Conservation (phyloP, 1,139 yeast species). For the Yamadazyma jaroonii region DNA sequence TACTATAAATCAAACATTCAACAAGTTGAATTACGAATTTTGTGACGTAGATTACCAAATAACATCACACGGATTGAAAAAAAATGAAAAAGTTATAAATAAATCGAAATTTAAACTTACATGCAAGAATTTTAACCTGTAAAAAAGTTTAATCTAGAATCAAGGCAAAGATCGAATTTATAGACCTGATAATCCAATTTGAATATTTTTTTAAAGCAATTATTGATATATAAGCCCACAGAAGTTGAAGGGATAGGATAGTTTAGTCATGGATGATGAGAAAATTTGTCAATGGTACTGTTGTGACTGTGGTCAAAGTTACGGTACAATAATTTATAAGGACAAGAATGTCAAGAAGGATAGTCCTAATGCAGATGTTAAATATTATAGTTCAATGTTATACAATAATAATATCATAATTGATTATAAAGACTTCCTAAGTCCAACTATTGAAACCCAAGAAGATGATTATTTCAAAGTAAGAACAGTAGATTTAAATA, state of each 20-base stretch:
- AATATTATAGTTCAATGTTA: slow-evolving; percentile 29
- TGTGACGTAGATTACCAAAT: no score
- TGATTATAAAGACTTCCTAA: slow-evolving; percentile 2
- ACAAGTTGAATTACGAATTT: no score
- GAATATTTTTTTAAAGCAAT: not conserved
- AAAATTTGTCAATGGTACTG: slow-evolving; percentile 54
- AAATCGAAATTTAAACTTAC: no score
- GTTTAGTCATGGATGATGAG: slow-evolving; percentile 10
- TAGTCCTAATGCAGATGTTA: slow-evolving; percentile 15
- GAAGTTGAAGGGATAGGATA: not conserved
- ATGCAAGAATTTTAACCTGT: no score
- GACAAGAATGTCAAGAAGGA: slow-evolving; percentile 13
- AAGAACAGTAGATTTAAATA: not conserved
- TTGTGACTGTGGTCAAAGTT: slow-evolving; percentile 51
- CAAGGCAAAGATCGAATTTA: not conserved
- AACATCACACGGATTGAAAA: no score
- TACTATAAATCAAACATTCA: no score
- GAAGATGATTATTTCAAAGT: slow-evolving; percentile 7
- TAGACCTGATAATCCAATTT: not conserved
- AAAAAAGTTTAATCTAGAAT: slow-evolving; percentile 1
- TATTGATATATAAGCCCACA: not conserved
- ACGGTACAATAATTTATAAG: slow-evolving; percentile 39
- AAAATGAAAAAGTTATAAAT: no score
- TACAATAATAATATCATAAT: slow-evolving; percentile 19
- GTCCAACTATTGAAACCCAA: slow-evolving; percentile 5